Percentiles rank a stretch among this genome's conserved stretches.
Conservation (phyloP, 441 rosid species). For the Adansonia grandidieri region DNA sequence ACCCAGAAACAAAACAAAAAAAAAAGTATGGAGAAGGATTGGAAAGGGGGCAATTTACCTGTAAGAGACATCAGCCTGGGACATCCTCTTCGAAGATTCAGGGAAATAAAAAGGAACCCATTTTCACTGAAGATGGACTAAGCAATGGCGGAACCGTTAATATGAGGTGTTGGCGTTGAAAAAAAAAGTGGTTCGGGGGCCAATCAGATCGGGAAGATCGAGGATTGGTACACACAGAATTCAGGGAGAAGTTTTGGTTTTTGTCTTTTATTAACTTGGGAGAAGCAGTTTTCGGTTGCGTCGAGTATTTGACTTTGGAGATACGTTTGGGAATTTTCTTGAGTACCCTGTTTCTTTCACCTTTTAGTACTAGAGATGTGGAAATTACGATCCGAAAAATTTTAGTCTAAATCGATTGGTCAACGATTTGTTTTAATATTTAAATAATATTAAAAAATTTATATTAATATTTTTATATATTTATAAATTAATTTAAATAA, state of each 20-base stretch:
- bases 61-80: conserved; percentile 58
- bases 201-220: conserved; percentile 23
- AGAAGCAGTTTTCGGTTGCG: conserved; percentile 17
- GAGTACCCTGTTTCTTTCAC: no score
- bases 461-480: no score
- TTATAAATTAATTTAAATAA: no score
- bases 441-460: no score
- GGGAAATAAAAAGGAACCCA: conserved; percentile 25
- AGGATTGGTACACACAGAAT: neutral
- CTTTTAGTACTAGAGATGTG: no score
- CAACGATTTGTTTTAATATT: no score
- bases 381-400: no score
- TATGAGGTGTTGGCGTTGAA: neutral
- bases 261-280: conserved; percentile 19
- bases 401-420: no score
- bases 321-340: neutral
- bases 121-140: neutral
- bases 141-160: neutral
- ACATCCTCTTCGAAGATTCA: conserved; percentile 49
- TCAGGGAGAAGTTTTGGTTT: neutral
- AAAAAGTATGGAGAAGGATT: neutral
- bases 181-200: neutral
- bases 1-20: neutral
- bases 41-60: conserved; percentile 33
- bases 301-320: neutral